Evolutionary conservation across 495 filamentous ascomycete species (phyloP).

Genomic region (Hypoxylon subgilvum): DNA sequence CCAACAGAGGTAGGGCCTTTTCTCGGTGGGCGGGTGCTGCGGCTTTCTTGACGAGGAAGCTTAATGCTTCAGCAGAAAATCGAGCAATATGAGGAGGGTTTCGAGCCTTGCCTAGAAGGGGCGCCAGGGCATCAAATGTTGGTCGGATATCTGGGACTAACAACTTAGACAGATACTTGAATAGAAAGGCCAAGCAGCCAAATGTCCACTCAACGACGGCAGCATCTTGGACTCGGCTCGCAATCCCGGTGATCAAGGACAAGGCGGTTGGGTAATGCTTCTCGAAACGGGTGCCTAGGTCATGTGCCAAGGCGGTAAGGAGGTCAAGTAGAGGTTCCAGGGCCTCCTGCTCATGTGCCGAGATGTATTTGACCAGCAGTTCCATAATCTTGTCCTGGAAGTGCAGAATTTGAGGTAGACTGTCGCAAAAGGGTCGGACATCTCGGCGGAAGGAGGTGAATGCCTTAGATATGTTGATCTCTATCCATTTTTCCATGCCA

Average conservation of each 20-base stretch:
- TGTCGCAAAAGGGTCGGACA: conserved; percentile 79
- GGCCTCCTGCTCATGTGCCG: conserved; percentile 71
- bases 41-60: conserved; percentile 89
- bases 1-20: conserved; percentile 69
- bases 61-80: conserved; percentile 93
- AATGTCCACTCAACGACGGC: conserved; percentile 97
- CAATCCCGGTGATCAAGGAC: conserved; percentile 64
- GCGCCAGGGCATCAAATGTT: conserved; percentile 79
- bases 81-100: conserved; percentile 83
- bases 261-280: conserved; percentile 78
- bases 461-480: conserved; percentile 82
- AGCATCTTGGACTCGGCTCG: conserved; percentile 58
- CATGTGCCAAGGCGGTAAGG: conserved; percentile 87
- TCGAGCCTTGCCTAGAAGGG: conserved; percentile 80
- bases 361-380: conserved; percentile 76
- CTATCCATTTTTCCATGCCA: conserved; percentile 84
- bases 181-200: conserved; percentile 89
- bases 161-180: conserved; percentile 91
- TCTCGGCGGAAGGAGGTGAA: conserved; percentile 77
- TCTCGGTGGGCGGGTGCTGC: conserved; percentile 75
- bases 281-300: conserved; percentile 87
- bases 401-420: conserved; percentile 87
- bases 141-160: conserved; percentile 84
- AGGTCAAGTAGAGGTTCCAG: conserved; percentile 86
- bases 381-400: conserved; percentile 83